A percentile compares a stretch with the other conserved stretches of the same genome.
Evolutionary conservation across 306 rosid genomes (phyloP).

Genomic region (Prunus mume): DNA sequence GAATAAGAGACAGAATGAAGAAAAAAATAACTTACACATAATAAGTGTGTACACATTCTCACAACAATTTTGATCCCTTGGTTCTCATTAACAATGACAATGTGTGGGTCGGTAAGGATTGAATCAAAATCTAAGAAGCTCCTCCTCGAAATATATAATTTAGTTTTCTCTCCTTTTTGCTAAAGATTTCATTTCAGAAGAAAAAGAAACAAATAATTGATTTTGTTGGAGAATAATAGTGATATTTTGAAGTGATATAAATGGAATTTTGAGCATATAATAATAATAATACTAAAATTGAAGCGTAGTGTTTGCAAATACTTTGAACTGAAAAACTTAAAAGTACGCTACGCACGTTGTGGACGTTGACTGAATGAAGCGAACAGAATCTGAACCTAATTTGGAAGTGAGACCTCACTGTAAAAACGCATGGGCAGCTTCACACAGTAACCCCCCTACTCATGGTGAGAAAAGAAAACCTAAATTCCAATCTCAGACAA

Average conservation of each 20-base stretch:
- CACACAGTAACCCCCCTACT: not conserved
- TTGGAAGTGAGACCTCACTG: not conserved
- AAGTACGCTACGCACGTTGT: not conserved
- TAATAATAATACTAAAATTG: too few relatives aligned
- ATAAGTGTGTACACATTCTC: not conserved
- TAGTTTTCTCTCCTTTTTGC: too few relatives aligned
- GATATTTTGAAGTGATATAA: too few relatives aligned
- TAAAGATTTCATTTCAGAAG: not conserved
- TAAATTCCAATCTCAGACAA: slow-evolving; percentile 59
- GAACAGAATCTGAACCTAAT: slow-evolving; percentile 8
- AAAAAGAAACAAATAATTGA: not conserved
- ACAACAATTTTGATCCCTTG: too few relatives aligned
- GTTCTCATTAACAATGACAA: too few relatives aligned
- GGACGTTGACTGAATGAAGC: not conserved
- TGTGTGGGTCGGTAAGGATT: too few relatives aligned
- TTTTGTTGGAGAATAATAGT: too few relatives aligned
- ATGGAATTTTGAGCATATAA: too few relatives aligned
- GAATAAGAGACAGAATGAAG: not conserved
- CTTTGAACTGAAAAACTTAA: not conserved
- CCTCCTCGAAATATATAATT: too few relatives aligned
- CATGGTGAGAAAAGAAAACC: slow-evolving; percentile 38
- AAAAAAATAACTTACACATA: not conserved
- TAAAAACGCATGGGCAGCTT: not conserved
- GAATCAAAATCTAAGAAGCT: too few relatives aligned
- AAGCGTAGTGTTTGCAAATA: not conserved